Evolutionary conservation across 768 basidiomycete genomes (phyloP).

Genomic region (Pulveroboletus ravenelii): DNA sequence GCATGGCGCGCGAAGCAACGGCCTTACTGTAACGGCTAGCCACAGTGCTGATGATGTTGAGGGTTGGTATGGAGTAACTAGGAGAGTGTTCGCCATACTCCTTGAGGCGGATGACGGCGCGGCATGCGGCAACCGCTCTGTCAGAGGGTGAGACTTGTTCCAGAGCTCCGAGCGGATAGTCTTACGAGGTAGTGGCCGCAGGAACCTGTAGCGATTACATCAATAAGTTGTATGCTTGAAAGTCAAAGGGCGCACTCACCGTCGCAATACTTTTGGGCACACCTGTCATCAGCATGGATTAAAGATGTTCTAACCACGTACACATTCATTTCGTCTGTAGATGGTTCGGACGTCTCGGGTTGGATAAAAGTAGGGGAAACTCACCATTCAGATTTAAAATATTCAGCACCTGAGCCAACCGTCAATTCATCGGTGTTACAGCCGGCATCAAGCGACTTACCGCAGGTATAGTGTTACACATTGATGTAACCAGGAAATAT

Average conservation of each 20-base stretch:
- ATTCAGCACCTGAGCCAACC: constrained; percentile 19
- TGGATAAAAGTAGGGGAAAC: neutral
- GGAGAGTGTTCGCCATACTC: constrained; percentile 41
- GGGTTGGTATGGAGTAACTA: constrained; percentile 15
- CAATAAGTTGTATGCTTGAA: neutral
- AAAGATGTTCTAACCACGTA: constrained; percentile 3
- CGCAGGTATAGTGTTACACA: constrained; percentile 64
- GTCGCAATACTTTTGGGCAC: constrained; percentile 18
- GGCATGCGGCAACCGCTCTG: constrained; percentile 48
- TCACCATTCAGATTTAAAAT: constrained; percentile 25
- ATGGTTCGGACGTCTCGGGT: neutral
- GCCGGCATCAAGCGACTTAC: constrained; percentile 33
- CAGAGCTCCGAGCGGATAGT: neutral
- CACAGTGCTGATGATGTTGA: constrained; percentile 20
- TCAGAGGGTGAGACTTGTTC: constrained; percentile 4
- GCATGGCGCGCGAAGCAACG: neutral
- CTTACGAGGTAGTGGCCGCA: constrained; percentile 61
- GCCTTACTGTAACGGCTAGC: constrained; percentile 17
- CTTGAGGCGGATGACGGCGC: constrained; percentile 60
- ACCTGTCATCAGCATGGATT: constrained; percentile 1
- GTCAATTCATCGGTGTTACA: neutral
- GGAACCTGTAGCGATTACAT: constrained; percentile 42
- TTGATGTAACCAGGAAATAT: constrained; percentile 62
- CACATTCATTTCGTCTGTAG: constrained; percentile 26
- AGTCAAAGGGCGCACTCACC: constrained; percentile 5